These are phyloP conservation scores for Cronartium ribicola DNA, from an alignment of 1,284 basidiomycete genomes.

Conservation along the genomic window DNA sequence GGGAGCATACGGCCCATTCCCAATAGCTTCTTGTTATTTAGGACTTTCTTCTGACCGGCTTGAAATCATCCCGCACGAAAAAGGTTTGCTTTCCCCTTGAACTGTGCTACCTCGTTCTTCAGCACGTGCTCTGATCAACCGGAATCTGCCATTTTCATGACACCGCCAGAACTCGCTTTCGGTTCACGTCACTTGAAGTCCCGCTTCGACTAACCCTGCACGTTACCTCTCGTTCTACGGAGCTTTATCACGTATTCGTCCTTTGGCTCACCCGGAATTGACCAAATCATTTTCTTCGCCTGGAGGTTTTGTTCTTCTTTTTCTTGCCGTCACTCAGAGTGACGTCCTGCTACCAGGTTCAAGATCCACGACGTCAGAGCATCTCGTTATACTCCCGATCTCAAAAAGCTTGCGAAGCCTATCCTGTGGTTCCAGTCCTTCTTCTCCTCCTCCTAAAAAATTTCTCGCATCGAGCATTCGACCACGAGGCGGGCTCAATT, in stretches of 20 bases:
- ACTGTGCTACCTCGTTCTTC: neutral
- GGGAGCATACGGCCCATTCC: neutral
- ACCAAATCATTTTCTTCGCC: neutral
- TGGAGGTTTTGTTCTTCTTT: neutral
- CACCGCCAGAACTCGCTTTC: constrained; percentile 2
- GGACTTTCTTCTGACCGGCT: constrained; percentile 1
- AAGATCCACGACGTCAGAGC: no score
- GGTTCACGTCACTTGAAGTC: neutral
- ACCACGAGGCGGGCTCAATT: neutral
- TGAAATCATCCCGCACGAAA: neutral
- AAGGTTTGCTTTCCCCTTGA: neutral
- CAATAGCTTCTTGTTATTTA: neutral
- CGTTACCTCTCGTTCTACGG: neutral
- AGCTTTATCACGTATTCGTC: neutral
- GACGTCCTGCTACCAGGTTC: no score
- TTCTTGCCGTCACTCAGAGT: neutral
- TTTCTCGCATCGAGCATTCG: neutral
- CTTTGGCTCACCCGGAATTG: neutral
- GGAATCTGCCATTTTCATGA: neutral
- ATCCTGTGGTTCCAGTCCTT: neutral
- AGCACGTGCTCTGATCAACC: neutral
- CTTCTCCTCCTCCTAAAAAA: neutral
- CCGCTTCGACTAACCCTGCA: neutral
- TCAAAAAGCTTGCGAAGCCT: neutral
- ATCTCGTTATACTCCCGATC: no score